Evolutionary conservation across 192 early-diverging fungal species (phyloP).

Genomic region (Cetraspora pellucida): DNA sequence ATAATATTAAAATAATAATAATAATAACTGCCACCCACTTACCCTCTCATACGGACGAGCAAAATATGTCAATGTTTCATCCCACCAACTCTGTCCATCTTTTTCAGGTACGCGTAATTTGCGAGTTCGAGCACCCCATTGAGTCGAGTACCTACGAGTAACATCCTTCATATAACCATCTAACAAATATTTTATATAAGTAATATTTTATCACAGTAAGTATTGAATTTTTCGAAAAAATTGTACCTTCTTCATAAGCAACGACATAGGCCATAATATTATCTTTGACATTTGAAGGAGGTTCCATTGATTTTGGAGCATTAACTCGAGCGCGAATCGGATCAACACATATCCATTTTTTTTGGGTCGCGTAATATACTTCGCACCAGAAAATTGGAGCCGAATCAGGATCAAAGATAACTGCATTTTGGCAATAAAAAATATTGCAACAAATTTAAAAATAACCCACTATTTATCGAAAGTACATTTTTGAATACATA

Average conservation of each 20-base stretch:
- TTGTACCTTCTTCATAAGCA: slow-evolving; percentile 54
- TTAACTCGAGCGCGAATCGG: slow-evolving; percentile 57
- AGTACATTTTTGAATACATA: too few species aligned
- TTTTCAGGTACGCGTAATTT: slow-evolving; percentile 47
- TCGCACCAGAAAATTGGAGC: slow-evolving; percentile 71
- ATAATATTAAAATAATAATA: not conserved
- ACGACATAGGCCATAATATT: slow-evolving; percentile 66
- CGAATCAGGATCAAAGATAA: not conserved
- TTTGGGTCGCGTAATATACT: slow-evolving; percentile 50
- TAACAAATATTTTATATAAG: slow-evolving; percentile 19
- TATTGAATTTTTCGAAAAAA: not conserved
- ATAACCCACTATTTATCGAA: too few species aligned
- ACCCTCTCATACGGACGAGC: slow-evolving; percentile 38
- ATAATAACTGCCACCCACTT: slow-evolving; percentile 2
- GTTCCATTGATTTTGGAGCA: slow-evolving; percentile 59
- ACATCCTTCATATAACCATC: slow-evolving; percentile 63
- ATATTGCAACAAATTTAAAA: not conserved
- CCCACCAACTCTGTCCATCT: slow-evolving; percentile 49
- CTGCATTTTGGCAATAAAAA: not conserved
- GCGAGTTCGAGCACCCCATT: slow-evolving; percentile 57
- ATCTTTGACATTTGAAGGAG: slow-evolving; percentile 42
- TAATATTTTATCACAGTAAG: not conserved
- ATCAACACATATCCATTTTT: slow-evolving; percentile 68
- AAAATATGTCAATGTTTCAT: slow-evolving; percentile 43
- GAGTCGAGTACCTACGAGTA: slow-evolving; percentile 64